Base-by-base conservation (phyloP, 345 rosid genomes). In the Orychophragmus violaceus region DNA sequence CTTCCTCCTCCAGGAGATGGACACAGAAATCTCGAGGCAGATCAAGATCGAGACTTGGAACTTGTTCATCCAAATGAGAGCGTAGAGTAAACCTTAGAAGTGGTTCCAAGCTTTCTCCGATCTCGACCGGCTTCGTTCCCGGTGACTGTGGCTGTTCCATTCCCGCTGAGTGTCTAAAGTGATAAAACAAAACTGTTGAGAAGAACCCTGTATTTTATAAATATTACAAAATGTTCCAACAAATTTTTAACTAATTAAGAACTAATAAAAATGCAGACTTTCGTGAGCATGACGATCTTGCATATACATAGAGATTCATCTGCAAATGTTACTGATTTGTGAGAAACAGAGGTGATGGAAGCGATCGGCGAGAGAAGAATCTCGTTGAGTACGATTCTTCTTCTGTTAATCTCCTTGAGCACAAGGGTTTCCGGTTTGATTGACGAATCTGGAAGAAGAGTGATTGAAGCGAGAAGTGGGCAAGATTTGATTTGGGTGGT, bases 401-500 rank as follows among this genome's bases (percentile, higher is more conserved):
- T 73, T 66, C 42, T 59, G 57, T 24, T 66, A 18, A 25, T 66
- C 63, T 42, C 61, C 0, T 59, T 61, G 42, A 32, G 51, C 19
- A 3, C 63, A 0, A 53, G 48, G 9, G 74, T 62, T 10, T 68
- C 63, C 28, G 64, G 45, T 62, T 74, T 53, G n/a, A n/a, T 54
- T 5, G 66, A 75, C 13, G 66, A 69, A 75, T 48, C 66, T 19
- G 59, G 62, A 54, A 54, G 70, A 55, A 78, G 79, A 56, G 87
- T 89, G 53, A 77, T 87, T 11, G 76, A 84, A 53, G 85, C 82
- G 17, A 60, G 75, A 71, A 82, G 63, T 37, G 91, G 86, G 9
- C 87, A 91, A 37, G 94, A 87, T 52, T 80, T 88, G 76, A 70
- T 87, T 23, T 90, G 96, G 99, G 84, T 79, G 33, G 99, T 94